Evolutionary conservation across 345 rosid genomes (phyloP), one percentile per base, ranked within the genome.

Genomic region (Eutrema yunnanense): DNA sequence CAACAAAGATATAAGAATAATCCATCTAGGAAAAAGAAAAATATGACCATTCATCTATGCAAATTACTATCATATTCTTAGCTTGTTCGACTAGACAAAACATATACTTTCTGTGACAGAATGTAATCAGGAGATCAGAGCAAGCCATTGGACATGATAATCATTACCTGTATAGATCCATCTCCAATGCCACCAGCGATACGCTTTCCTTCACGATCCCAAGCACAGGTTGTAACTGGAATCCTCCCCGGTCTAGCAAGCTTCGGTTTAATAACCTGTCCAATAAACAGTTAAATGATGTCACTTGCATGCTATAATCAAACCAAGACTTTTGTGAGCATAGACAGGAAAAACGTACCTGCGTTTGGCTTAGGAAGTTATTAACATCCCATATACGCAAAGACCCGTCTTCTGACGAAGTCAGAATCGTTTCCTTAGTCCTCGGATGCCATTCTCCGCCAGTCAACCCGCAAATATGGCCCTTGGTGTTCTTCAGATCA

Each of bases 241-340:
- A 90, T 82, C 75, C 99, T 90, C 75, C 99, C 99, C 36, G 99
- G 99, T 82, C 92, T 84, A 62, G 99, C 87, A 84, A 90, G 99
- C 82, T 88, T 95, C 19, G 99, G 99, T 81, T 95, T 95, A 67
- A 95, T 87, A 63, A 95, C 99, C 99, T 95, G 76, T 53, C 76
- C 69, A 71, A n/a, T 49, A 37, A 80, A 69, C 5, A 55, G 52
- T 19, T 12, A 37, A 65, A 70, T 54, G 60, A 59, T 64, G 67
- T 40, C 67, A 49, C 50, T 61, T n/a, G 42, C 72, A 64, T 38
- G 36, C 42, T 36, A 40, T 48, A 48, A 70, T 54, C 57, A 68
- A 34, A 65, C 34, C 41, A 37, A 49, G 4, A 33, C 8, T 42
- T 42, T 53, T 36, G 43, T 10, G 57, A 57, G 26, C 26, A 22